Base-by-base conservation (phyloP, 805 yeast species). In the Blastobotrys muscicola region DNA sequence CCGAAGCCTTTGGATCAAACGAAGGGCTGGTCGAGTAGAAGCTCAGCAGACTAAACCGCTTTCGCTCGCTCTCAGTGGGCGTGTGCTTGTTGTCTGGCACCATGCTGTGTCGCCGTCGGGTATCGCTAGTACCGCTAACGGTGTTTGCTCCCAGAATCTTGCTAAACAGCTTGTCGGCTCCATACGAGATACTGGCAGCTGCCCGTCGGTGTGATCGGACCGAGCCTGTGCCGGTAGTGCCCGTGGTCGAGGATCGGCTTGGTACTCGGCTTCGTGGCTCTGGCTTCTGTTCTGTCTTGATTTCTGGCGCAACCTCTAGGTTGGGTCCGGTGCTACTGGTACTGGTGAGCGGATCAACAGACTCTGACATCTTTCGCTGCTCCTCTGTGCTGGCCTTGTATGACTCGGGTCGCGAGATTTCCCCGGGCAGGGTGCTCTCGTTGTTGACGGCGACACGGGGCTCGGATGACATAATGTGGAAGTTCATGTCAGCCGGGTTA, bases 381-480 rank as follows among this genome's bases (percentile, higher is more conserved):
- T 37, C 30, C 12, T n/a, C 29, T 10, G 42, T 36, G 29, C 42
- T 47, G 16, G 45, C 38, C 29, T 26, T 38, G 41, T 44, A 49
- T 14, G 60, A 55, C 15, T 40, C 34, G 1, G 65, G 65, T 8
- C 61, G 50, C 34, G 57, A 53, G 41, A 61, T 58, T 45, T 61
- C 66, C 9, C 65, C 66, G 5, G 60, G 51, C 35, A 58, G 52
- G 13, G 63, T 54, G 13, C 60, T 47, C 30, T 53, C 65, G 33
- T 53, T 63, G 36, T 52, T 50, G 12, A 61, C 49, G 9, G 50
- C 65, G 4, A 60, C 64, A 6, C 61, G 51, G 3, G 66, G 64
- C 49, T 54, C 56, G 15, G 62, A 52, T 8, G 55, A 45, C 43
- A 46, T 43, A 10, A 29, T n/a, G 38, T 12, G 8, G 34, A 12